Evolutionary conservation across 1,284 basidiomycete genomes (phyloP), one percentile per base, ranked within the genome.

Genomic region (Golubevia pallescens): DNA sequence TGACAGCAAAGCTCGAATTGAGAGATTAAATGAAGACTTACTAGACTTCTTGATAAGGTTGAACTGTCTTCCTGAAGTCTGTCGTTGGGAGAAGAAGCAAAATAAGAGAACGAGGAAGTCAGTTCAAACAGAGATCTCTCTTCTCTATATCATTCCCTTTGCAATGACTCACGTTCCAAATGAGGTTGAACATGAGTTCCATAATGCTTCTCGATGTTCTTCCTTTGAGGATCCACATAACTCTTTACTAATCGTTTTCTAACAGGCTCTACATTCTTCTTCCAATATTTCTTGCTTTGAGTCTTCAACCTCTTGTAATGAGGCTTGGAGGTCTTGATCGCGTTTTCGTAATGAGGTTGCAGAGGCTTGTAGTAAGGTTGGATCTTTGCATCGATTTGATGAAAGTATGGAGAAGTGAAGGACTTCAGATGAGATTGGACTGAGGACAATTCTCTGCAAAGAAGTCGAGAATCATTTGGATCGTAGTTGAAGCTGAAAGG

Each of bases 21-120:
- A n/a, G n/a, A n/a, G n/a, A n/a, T n/a, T n/a, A n/a, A n/a, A n/a
- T n/a, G 28, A 10, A 19, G 8, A 59, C 58, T 19, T 10, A 32
- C 56, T 81, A 81, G 53, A 81, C 74, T 63, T 77, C 73, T 32
- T 71, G 71, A 67, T 83, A 83, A 0, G 81, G 81, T 68, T 77
- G 74, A 64, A 78, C 58, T 2, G 71, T 58, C 55, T 69, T 71
- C 66, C 71, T 57, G 19, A 70, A n/a, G 58, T 66, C 59, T 62
- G 54, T 24, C n/a, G n/a, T n/a, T n/a, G 14, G 53, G 42, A n/a
- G 23, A 53, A n/a, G 20, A n/a, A 23, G 57, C 52, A 52, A 58
- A 3, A 14, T 4, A 53, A 62, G 5, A n/a, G 10, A 23, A 23
- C 1, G 4, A 8, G 5, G 13, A 16, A 6, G 21, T n/a, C 13